Evolutionary conservation across 73 alveolate species (phyloP).

Genomic region (Tetrahymena malaccensis): DNA sequence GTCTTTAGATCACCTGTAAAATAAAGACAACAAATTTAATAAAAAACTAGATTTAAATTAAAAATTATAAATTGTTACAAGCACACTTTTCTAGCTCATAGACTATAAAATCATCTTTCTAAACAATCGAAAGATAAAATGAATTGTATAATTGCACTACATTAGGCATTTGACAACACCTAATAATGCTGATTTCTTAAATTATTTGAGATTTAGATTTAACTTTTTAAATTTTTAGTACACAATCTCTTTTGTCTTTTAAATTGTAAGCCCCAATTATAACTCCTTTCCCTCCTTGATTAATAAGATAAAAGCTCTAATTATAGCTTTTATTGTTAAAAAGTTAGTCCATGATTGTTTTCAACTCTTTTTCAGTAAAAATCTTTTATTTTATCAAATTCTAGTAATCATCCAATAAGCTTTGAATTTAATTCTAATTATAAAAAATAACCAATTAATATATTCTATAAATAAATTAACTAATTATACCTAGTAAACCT

Average conservation of each 20-base stretch:
- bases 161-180: background rate
- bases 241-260: background rate
- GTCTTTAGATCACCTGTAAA: background rate
- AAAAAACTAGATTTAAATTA: too few relatives aligned
- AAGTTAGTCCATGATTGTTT: background rate
- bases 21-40: too few relatives aligned
- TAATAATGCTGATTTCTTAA: background rate
- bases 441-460: too few relatives aligned
- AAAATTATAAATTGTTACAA: background rate
- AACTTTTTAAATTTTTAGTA: background rate
- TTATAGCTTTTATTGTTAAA: too few relatives aligned
- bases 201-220: background rate
- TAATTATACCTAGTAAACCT: background rate
- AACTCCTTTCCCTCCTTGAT: background rate
- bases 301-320: background rate
- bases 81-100: background rate
- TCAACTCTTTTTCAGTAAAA: background rate
- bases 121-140: background rate
- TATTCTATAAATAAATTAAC: too few relatives aligned
- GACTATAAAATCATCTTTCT: background rate
- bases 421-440: background rate
- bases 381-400: background rate
- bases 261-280: background rate
- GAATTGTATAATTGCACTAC: background rate
- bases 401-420: background rate